Percentiles rank a stretch among this genome's conserved stretches.
Evolutionary conservation across 768 basidiomycete genomes (phyloP).

Genomic region (Rubroboletus pulcherrimus): DNA sequence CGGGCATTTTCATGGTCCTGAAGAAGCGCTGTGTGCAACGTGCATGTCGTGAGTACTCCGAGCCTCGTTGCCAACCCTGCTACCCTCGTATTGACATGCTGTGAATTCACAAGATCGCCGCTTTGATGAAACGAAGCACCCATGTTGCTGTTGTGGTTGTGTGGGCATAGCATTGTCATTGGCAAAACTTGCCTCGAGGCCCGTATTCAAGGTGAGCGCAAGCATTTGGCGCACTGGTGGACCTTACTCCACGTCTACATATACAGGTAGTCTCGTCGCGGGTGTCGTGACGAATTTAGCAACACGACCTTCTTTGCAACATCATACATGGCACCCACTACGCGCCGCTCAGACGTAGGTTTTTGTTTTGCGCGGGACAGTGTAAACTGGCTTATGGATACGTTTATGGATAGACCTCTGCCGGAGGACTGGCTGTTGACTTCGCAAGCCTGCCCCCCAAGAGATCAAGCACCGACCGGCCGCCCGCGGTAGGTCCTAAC

Average conservation of each 20-base stretch:
- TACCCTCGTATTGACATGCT: background rate
- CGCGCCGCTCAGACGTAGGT: conserved; percentile 12
- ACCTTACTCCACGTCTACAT: background rate
- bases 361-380: background rate
- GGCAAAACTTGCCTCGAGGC: background rate
- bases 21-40: background rate
- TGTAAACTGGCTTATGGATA: background rate
- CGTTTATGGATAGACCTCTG: conserved; percentile 5
- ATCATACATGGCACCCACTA: background rate
- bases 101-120: conserved; percentile 17
- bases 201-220: conserved; percentile 1
- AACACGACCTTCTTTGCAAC: background rate
- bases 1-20: background rate
- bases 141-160: background rate
- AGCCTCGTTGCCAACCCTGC: conserved; percentile 13
- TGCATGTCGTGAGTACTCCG: conserved; percentile 2
- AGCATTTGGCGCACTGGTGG: background rate
- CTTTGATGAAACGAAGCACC: conserved; percentile 7
- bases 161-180: conserved; percentile 2
- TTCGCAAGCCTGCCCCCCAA: background rate
- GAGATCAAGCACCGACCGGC: background rate
- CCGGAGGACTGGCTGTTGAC: background rate
- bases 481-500: conserved; percentile 3
- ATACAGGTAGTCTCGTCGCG: conserved; percentile 7
- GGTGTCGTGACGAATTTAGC: background rate